Conservation (phyloP, 495 filamentous ascomycete species). For the Tirmania nivea region DNA sequence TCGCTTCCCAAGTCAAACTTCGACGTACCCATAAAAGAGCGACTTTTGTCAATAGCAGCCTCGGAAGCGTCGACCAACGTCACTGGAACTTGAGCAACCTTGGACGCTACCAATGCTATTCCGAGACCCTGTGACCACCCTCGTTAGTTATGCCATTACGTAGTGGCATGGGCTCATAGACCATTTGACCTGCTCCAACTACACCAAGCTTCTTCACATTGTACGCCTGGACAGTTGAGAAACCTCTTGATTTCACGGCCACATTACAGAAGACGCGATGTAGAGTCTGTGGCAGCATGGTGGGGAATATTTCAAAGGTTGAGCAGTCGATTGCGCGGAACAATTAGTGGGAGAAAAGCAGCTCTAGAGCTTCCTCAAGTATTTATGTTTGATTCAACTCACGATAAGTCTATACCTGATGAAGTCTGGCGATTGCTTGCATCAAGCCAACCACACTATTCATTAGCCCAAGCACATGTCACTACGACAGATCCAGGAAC, state of each 20-base stretch:
- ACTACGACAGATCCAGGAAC: too few species aligned
- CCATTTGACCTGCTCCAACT: conserved; percentile 92
- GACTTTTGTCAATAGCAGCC: conserved; percentile 70
- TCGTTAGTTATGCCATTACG: conserved; percentile 11
- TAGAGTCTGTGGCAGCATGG: too few species aligned
- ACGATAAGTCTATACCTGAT: too few species aligned
- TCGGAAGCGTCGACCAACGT: conserved; percentile 70
- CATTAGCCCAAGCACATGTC: too few species aligned
- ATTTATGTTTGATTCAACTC: too few species aligned
- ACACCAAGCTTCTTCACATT: conserved; percentile 82
- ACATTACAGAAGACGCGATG: too few species aligned
- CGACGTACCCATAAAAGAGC: conserved; percentile 77
- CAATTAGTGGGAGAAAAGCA: too few species aligned
- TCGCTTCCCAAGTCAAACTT: not conserved
- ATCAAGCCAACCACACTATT: too few species aligned
- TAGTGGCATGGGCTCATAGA: conserved; percentile 21
- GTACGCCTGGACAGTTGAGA: conserved; percentile 28
- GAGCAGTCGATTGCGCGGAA: too few species aligned
- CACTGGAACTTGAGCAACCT: conserved; percentile 64
- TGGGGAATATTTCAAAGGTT: too few species aligned
- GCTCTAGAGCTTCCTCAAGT: too few species aligned
- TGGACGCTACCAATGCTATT: conserved; percentile 84
- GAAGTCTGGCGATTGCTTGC: too few species aligned
- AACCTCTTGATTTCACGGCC: not conserved
- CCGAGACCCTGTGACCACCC: conserved; percentile 56